Base-by-base conservation (phyloP, 176 grass and related monocot genomes). In the Oryza longistaminata region DNA sequence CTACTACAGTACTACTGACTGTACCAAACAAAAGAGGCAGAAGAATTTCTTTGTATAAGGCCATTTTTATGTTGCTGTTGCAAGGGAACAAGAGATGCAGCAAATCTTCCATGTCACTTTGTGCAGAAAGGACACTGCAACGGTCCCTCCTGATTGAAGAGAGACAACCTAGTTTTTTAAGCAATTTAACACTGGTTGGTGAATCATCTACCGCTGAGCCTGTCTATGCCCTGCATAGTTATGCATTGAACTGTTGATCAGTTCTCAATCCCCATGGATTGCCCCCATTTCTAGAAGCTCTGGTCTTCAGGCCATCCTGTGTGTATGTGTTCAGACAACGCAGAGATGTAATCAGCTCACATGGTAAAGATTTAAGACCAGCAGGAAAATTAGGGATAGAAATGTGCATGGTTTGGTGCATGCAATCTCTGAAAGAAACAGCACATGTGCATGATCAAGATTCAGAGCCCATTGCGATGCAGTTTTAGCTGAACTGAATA, bases 101-200 rank as follows among this genome's bases (percentile, higher is more conserved):
- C 45, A 29, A 16, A 75, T 83, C 69, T 71, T 89, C 49, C 80
- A 69, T 83, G 84, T 87, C 73, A n/a, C 46, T 26, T 79, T 61
- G 48, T 10, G 81, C 34, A 68, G 74, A 86, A n/a, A 81, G 44
- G 78, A 25, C 61, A 24, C 9, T 3, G 60, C 11, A 50, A 62
- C 19, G 68, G 74, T 52, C 71, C 48, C 50, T 70, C 49, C 21
- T 15, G 4, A 66, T 79, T 79, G 13, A 83, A 25, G 60, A 37
- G 46, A 49, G 74, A 79, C 88, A 90, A n/a, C 27, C 16, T 61
- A 74, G 62, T 74, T 79, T 83, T 79, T 83, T 83, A 87, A 64
- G 75, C 8, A 37, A 19, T 83, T 79, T 87, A 64, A 87, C 26
- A 26, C 40, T 24, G 64, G 75, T 90, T 79, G 75, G 74, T 83